Conservation (phyloP, 192 early-diverging fungal species). For the Chytriomyces sp. region DNA sequence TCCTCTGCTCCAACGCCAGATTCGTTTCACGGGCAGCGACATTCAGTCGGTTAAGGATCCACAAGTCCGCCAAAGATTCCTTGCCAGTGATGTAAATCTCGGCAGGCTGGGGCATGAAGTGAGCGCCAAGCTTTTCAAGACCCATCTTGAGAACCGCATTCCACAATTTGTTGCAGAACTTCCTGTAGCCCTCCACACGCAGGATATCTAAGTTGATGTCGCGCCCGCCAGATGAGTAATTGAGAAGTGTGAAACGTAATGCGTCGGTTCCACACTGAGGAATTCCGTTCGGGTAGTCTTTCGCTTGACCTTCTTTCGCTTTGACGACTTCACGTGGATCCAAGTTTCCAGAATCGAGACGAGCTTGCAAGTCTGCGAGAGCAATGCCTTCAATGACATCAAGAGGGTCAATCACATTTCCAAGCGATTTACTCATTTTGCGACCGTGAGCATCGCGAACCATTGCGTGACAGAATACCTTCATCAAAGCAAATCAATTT, state of each 20-base stretch:
- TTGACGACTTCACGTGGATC: conserved; percentile 85
- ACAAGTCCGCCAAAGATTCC: conserved; percentile 86
- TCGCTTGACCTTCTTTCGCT: conserved; percentile 81
- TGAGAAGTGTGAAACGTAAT: conserved; percentile 52
- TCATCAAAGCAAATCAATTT: not conserved
- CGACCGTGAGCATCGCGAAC: conserved; percentile 97
- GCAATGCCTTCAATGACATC: conserved; percentile 95
- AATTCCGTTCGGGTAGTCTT: conserved; percentile 95
- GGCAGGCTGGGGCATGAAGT: conserved; percentile 69
- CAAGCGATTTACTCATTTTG: conserved; percentile 96
- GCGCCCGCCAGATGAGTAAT: conserved; percentile 62
- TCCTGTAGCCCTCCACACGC: conserved; percentile 98
- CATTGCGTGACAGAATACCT: conserved; percentile 97
- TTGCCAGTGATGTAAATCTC: conserved; percentile 64
- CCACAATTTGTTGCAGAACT: conserved; percentile 99
- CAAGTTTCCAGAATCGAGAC: conserved; percentile 83
- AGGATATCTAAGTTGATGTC: conserved; percentile 93
- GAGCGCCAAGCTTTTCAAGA: conserved; percentile 89
- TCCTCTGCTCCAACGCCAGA: conserved; percentile 73
- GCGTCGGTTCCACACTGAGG: conserved; percentile 97
- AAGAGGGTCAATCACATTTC: conserved; percentile 97
- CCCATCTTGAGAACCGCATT: conserved; percentile 92
- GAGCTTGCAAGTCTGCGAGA: conserved; percentile 74
- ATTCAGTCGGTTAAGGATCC: conserved; percentile 93
- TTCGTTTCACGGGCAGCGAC: conserved; percentile 76